Conservation (phyloP, 164 flowering plant species). For the Kalanchoe fedtschenkoi region DNA sequence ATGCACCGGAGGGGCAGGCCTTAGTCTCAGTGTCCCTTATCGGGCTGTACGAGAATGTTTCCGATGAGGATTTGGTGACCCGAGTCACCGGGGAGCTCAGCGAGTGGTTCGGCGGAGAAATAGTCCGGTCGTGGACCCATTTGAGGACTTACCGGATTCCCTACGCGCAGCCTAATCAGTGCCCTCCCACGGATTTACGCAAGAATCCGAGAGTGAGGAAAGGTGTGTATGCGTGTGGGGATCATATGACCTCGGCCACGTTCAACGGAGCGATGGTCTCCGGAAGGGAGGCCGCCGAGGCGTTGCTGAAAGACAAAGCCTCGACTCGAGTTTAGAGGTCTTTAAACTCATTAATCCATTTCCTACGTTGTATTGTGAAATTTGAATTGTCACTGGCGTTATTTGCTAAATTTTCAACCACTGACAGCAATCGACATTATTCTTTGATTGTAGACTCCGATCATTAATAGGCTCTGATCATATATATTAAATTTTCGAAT, state of each 20-base stretch:
- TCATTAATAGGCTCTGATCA: too few species aligned
- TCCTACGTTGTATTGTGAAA: neutral
- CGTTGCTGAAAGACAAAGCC: slow-evolving; percentile 44
- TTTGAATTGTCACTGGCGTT: neutral
- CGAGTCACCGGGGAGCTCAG: slow-evolving; percentile 52
- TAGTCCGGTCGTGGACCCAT: slow-evolving; percentile 56
- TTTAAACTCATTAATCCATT: neutral
- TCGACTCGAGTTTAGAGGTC: neutral
- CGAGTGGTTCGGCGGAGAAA: slow-evolving; percentile 52
- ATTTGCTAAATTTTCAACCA: too few species aligned
- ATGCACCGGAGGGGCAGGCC: slow-evolving; percentile 81
- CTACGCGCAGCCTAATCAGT: slow-evolving; percentile 87
- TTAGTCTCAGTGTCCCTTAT: slow-evolving; percentile 72
- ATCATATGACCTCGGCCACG: slow-evolving; percentile 65
- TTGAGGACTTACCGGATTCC: slow-evolving; percentile 59
- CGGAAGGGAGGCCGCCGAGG: slow-evolving; percentile 75
- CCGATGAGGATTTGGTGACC: slow-evolving; percentile 51
- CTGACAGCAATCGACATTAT: too few species aligned
- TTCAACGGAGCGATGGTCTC: slow-evolving; percentile 94
- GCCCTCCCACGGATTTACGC: slow-evolving; percentile 62
- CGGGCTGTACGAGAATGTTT: slow-evolving; percentile 39
- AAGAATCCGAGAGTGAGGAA: slow-evolving; percentile 36
- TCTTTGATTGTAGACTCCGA: too few species aligned
- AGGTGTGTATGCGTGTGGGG: slow-evolving; percentile 74
- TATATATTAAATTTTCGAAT: too few species aligned